A percentile compares a stretch with the other conserved stretches of the same genome.
Evolutionary conservation across 306 rosid species (phyloP).

Genomic region (Castanea sativa): DNA sequence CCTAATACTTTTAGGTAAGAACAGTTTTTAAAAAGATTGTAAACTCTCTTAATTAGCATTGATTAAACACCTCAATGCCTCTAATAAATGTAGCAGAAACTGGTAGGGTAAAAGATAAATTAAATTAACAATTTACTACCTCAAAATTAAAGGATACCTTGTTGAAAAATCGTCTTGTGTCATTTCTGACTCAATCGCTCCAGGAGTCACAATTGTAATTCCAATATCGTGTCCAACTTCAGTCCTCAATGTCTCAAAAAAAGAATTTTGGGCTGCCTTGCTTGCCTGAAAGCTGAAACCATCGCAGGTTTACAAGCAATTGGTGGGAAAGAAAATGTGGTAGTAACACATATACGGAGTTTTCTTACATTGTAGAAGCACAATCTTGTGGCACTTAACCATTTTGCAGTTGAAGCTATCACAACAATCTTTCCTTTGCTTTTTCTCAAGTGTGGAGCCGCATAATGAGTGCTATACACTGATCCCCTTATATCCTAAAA

Average conservation of each 20-base stretch:
- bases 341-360: not conserved
- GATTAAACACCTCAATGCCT: no score
- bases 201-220: conserved; percentile 27
- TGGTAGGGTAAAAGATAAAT: no score
- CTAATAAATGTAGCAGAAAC: no score
- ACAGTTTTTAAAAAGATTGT: no score
- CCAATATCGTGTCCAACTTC: conserved; percentile 21
- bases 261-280: conserved; percentile 24
- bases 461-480: conserved; percentile 4
- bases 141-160: no score
- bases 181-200: conserved; percentile 7
- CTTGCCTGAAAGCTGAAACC: conserved; percentile 29
- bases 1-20: no score
- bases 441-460: conserved; percentile 15
- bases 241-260: conserved; percentile 19
- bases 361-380: conserved; percentile 14
- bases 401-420: conserved; percentile 2
- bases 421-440: conserved; percentile 7
- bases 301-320: not conserved
- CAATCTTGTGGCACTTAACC: not conserved
- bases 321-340: not conserved
- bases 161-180: not conserved
- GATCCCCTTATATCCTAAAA: conserved; percentile 22
- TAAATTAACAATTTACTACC: no score
- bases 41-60: no score